Evolutionary conservation across 345 rosid species (phyloP).

Genomic region (Lumnitzera littorea): DNA sequence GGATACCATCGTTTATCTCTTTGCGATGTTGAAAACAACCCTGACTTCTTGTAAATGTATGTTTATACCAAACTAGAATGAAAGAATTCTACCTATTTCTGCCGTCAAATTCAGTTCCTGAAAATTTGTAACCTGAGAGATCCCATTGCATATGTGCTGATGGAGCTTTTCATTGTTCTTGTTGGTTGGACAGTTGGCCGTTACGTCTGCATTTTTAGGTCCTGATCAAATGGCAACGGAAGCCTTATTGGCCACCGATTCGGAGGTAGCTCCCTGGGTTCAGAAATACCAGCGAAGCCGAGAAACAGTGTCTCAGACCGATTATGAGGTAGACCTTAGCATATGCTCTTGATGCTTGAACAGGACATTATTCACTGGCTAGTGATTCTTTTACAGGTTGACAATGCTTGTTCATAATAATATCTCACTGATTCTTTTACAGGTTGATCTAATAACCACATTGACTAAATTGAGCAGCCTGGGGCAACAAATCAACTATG

Average conservation of each 20-base stretch:
- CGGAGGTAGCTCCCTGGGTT: constrained; percentile 77
- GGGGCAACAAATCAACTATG: constrained; percentile 86
- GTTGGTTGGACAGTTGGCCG: constrained; percentile 56
- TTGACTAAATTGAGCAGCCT: constrained; percentile 67
- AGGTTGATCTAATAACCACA: constrained; percentile 93
- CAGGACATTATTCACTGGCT: not conserved
- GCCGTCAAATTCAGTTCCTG: no score
- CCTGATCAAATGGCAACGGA: constrained; percentile 84
- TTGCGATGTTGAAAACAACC: no score
- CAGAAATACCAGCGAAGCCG: constrained; percentile 84
- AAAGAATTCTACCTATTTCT: no score
- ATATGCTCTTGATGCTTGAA: not conserved
- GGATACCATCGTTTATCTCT: no score
- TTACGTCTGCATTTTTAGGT: constrained; percentile 93
- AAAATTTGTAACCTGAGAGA: not conserved
- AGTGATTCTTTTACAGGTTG: not conserved
- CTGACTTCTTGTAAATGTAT: no score
- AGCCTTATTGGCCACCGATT: constrained; percentile 51
- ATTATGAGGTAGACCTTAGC: constrained; percentile 59
- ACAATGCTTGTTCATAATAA: no score
- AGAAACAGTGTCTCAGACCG: constrained; percentile 88
- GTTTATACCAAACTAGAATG: no score
- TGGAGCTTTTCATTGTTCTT: constrained; percentile 5
- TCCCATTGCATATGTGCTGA: not conserved
- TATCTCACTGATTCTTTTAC: constrained; percentile 4